phyloP scores from a whole-genome alignment of 2,329 filamentous ascomycete species.

The Epichloe amarillans region DNA sequence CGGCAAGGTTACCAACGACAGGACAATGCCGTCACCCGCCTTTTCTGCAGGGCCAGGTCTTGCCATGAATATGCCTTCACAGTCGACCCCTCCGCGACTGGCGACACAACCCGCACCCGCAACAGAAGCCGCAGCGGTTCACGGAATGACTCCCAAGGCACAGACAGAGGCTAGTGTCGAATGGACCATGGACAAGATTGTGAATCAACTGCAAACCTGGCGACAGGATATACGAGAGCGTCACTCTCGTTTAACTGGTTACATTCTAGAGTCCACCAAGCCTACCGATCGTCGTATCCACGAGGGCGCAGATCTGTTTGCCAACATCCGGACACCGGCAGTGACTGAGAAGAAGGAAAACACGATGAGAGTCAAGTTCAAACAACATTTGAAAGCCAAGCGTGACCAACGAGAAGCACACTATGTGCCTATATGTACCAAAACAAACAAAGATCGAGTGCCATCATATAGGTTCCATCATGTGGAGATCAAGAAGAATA shows the following conservation, averaged over 20 bases:
- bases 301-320: constrained; percentile 34
- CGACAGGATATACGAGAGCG: constrained; percentile 30
- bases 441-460: constrained; percentile 37
- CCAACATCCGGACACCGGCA: constrained; percentile 25
- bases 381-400: constrained; percentile 33
- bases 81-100: constrained; percentile 12
- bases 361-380: constrained; percentile 36
- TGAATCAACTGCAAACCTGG: constrained; percentile 24
- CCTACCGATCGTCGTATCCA: constrained; percentile 25
- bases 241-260: constrained; percentile 31
- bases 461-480: constrained; percentile 48
- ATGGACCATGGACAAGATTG: constrained; percentile 32
- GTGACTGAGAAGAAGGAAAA: constrained; percentile 22
- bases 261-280: constrained; percentile 31
- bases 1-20: neutral
- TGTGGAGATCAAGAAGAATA: constrained; percentile 45
- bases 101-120: neutral
- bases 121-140: constrained; percentile 5
- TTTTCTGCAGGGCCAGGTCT: neutral
- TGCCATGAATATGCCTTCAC: neutral
- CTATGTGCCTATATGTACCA: constrained; percentile 31
- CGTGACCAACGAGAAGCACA: constrained; percentile 30
- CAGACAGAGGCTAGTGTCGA: constrained; percentile 16
- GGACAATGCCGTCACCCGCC: neutral
- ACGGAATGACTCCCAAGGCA: constrained; percentile 8